phyloP scores from a whole-genome alignment of 2,329 filamentous ascomycete genomes.

The Cylindrodendrum hubeiense region DNA sequence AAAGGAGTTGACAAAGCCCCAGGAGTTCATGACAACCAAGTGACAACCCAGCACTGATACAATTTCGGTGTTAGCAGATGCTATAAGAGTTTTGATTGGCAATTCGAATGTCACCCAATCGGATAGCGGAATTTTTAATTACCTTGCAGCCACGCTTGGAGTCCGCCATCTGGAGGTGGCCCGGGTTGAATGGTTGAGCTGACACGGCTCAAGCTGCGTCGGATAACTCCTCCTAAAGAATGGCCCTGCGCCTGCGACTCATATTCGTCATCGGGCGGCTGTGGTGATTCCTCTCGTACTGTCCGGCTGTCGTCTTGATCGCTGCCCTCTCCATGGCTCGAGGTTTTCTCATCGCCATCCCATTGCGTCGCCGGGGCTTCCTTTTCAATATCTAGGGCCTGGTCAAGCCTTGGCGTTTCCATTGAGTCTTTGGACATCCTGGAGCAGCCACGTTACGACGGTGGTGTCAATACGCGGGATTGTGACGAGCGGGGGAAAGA shows the following conservation, averaged over 20 bases:
- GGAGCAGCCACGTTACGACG: background rate
- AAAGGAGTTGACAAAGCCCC: background rate
- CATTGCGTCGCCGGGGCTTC: background rate
- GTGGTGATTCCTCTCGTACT: background rate
- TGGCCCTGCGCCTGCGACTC: background rate
- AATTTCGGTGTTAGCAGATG: background rate
- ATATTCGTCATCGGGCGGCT: background rate
- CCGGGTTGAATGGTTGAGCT: background rate
- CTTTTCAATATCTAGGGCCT: background rate
- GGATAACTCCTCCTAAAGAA: background rate
- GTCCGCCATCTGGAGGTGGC: background rate
- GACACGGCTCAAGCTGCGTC: background rate
- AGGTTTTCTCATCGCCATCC: background rate
- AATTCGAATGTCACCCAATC: background rate
- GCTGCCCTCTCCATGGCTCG: background rate
- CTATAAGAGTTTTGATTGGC: background rate
- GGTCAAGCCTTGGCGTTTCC: background rate
- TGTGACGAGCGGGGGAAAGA: background rate
- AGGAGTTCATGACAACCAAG: constrained; percentile 30
- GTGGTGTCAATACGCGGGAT: background rate
- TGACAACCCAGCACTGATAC: background rate
- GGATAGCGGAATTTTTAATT: background rate
- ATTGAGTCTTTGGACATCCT: background rate
- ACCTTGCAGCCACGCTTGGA: background rate
- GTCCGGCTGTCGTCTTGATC: background rate